phyloP scores from a whole-genome alignment of 139 green algal species.

The Klebsormidium nitens region DNA sequence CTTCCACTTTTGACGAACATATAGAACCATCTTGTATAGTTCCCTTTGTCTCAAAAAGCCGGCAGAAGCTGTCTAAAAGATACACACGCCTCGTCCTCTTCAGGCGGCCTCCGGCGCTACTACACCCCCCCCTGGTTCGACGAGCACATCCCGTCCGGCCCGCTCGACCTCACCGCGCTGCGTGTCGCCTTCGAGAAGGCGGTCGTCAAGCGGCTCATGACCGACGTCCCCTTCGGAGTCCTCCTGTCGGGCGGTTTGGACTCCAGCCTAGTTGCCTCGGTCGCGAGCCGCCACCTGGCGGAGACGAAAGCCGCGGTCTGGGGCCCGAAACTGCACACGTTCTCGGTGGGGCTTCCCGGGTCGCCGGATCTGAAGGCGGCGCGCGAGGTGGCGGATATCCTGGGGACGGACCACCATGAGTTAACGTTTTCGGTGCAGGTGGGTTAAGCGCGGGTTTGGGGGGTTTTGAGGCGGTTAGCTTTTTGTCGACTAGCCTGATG shows the following conservation, averaged over 20 bases:
- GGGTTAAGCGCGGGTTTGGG: too few species aligned
- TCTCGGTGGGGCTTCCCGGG: conserved; percentile 46
- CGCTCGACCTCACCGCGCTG: conserved; percentile 44
- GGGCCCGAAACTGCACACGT: conserved; percentile 38
- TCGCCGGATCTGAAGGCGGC: conserved; percentile 89
- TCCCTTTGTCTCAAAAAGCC: too few species aligned
- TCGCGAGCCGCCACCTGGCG: conserved; percentile 57
- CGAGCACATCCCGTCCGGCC: conserved; percentile 37
- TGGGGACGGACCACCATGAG: conserved; percentile 94
- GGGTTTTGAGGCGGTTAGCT: too few species aligned
- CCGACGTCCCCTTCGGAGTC: conserved; percentile 86
- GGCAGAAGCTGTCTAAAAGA: too few species aligned
- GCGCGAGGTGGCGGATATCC: conserved; percentile 77
- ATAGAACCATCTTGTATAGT: too few species aligned
- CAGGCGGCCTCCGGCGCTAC: conserved; percentile 61
- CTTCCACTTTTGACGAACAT: too few species aligned
- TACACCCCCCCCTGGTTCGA: conserved; percentile 75
- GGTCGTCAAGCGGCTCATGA: conserved; percentile 77
- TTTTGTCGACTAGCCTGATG: too few species aligned
- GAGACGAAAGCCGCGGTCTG: conserved; percentile 33
- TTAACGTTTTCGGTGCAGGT: conserved; percentile 83
- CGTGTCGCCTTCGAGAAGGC: conserved; percentile 62
- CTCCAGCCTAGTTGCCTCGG: conserved; percentile 84
- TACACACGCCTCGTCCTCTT: conserved; percentile 2
- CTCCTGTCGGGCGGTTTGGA: conserved; percentile 85